Conservation (phyloP, 73 alveolate genomes). For the Tetrahymena elliotti region DNA sequence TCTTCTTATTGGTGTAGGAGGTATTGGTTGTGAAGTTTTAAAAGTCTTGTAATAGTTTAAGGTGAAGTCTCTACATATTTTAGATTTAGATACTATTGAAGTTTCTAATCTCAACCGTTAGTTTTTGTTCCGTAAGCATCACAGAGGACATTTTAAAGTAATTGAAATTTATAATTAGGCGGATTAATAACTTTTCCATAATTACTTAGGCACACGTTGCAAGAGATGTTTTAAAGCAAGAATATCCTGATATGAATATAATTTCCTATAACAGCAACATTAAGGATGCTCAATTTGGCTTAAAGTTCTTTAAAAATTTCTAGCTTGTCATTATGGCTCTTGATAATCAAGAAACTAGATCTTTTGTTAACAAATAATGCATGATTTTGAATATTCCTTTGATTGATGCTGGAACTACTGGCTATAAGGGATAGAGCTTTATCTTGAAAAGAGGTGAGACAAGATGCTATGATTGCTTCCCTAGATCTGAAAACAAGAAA, state of each 20-base stretch:
- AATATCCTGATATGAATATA: neutral
- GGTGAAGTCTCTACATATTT: conserved; percentile 69
- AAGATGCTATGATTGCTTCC: conserved; percentile 89
- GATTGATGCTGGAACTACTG: conserved; percentile 90
- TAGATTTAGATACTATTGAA: conserved; percentile 87
- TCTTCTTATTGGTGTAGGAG: conserved; percentile 74
- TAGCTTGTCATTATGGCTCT: conserved; percentile 87
- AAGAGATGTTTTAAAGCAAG: neutral
- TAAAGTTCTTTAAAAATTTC: conserved; percentile 71
- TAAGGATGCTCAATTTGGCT: conserved; percentile 49
- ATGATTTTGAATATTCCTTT: conserved; percentile 70
- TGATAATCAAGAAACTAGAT: conserved; percentile 93
- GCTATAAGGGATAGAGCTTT: conserved; percentile 66
- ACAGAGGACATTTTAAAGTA: conserved; percentile 11
- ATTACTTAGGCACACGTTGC: neutral
- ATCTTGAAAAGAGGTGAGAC: conserved; percentile 53
- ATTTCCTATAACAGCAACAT: neutral
- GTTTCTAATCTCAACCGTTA: conserved; percentile 87
- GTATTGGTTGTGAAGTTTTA: conserved; percentile 88
- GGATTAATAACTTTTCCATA: neutral
- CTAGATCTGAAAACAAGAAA: conserved; percentile 53
- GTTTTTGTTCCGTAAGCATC: conserved; percentile 68
- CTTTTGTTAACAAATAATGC: conserved; percentile 83
- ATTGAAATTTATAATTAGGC: neutral
- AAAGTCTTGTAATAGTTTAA: conserved; percentile 81